These are phyloP conservation scores for Zanthoxylum bungeanum DNA, from an alignment of 345 rosid species.

Conservation along the genomic window DNA sequence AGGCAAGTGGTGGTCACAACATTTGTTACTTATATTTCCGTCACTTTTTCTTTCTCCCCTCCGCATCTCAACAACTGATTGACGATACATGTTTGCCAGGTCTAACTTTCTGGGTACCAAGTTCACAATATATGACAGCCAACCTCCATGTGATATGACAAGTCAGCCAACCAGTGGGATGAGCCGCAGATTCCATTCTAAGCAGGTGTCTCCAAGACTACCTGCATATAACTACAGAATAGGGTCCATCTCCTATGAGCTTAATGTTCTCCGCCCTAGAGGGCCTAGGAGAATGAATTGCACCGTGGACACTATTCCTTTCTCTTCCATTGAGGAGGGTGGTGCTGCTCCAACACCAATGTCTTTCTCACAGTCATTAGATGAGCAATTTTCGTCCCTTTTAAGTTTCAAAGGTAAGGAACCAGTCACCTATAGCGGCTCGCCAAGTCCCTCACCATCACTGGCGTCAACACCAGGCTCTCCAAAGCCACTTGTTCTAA, in stretches of 20 bases:
- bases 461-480: conserved; percentile 29
- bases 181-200: conserved; percentile 59
- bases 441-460: conserved; percentile 35
- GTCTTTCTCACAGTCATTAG: conserved; percentile 33
- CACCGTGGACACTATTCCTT: conserved; percentile 68
- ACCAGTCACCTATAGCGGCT: conserved; percentile 25
- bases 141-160: conserved; percentile 50
- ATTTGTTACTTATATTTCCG: neutral
- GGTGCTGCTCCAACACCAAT: conserved; percentile 56
- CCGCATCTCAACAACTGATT: conserved; percentile 3
- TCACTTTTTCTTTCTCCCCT: neutral
- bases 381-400: conserved; percentile 31
- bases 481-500: conserved; percentile 58
- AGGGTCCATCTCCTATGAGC: conserved; percentile 75
- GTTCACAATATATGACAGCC: conserved; percentile 73
- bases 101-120: conserved; percentile 94
- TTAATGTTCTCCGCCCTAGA: conserved; percentile 85
- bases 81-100: conserved; percentile 42
- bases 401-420: conserved; percentile 45
- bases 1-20: conserved; percentile 42
- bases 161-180: conserved; percentile 28
- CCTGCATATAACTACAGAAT: conserved; percentile 50
- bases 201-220: conserved; percentile 59
- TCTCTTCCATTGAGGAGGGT: conserved; percentile 70
- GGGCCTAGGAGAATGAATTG: conserved; percentile 98